These are phyloP conservation scores for Picea mariana DNA, from an alignment of 83 land plant species.

Conservation along the genomic window DNA sequence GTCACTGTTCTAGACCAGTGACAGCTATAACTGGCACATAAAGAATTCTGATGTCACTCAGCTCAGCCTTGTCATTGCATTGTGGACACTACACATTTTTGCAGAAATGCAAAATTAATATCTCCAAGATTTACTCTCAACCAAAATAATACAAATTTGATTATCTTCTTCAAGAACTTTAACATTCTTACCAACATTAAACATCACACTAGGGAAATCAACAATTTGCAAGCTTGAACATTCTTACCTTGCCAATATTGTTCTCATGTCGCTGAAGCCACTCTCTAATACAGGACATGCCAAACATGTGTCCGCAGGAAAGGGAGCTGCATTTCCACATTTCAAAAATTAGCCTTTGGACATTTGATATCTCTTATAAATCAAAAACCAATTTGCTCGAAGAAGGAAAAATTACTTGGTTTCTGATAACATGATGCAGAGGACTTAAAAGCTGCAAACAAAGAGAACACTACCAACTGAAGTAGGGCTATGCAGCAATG, in stretches of 20 bases:
- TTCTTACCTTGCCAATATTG: conserved; percentile 7
- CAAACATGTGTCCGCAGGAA: background rate
- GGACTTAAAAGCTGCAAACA: too few species aligned
- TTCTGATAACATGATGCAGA: too few species aligned
- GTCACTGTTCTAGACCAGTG: background rate
- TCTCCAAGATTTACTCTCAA: background rate
- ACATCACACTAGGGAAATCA: background rate
- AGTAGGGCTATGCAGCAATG: too few species aligned
- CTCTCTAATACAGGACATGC: conserved; percentile 3
- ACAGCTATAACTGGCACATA: background rate
- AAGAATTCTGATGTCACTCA: conserved; percentile 11
- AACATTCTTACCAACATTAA: background rate
- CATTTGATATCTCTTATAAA: too few species aligned
- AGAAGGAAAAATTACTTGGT: too few species aligned
- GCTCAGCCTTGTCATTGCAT: background rate
- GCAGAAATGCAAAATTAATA: background rate
- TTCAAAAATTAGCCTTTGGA: background rate
- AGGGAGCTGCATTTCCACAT: conserved; percentile 6
- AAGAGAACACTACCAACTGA: too few species aligned
- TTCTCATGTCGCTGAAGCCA: background rate
- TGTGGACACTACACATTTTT: conserved; percentile 7
- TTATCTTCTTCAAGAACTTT: background rate
- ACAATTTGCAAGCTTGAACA: background rate
- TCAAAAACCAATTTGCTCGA: too few species aligned
- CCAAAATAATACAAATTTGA: background rate